Conservation (phyloP, 768 basidiomycete species). For the Boletus tomentosulus region DNA sequence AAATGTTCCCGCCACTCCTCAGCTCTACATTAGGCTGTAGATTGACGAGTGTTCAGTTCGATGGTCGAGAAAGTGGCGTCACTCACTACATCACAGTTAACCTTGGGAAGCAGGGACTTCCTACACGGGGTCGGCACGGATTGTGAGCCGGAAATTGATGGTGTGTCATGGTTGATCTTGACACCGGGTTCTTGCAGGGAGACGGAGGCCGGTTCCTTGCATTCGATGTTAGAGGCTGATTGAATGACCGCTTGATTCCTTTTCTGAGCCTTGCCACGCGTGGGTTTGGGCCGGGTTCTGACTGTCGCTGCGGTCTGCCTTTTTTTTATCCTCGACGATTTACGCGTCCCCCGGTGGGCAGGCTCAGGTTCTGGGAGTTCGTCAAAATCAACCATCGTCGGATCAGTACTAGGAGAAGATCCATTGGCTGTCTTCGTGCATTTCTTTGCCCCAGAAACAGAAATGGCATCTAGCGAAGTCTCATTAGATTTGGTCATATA, state of each 20-base stretch:
- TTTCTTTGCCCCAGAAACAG: conserved; percentile 23
- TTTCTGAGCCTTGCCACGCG: conserved; percentile 23
- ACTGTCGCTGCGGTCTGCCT: conserved; percentile 1
- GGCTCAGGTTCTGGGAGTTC: conserved; percentile 24
- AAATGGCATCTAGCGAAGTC: not conserved
- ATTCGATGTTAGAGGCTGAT: not conserved
- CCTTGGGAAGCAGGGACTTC: not conserved
- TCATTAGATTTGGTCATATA: conserved; percentile 1
- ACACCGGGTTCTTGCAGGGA: not conserved
- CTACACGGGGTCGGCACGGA: not conserved
- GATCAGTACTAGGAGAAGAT: conserved; percentile 26
- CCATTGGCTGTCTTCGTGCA: conserved; percentile 32
- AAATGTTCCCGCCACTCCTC: not conserved
- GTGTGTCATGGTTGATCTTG: not conserved
- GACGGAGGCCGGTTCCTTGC: not conserved
- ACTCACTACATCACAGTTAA: conserved; percentile 8
- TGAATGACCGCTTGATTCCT: conserved; percentile 3
- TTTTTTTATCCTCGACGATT: conserved; percentile 16
- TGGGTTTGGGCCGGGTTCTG: conserved; percentile 17
- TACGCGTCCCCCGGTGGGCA: conserved; percentile 10
- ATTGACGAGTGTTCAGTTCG: not conserved
- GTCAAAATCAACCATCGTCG: conserved; percentile 28
- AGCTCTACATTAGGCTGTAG: conserved; percentile 1
- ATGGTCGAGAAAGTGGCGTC: not conserved
- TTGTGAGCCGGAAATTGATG: not conserved